phyloP scores from a whole-genome alignment of 2,329 filamentous ascomycete species.

The Nothophaeocryptopus gaeumannii region DNA sequence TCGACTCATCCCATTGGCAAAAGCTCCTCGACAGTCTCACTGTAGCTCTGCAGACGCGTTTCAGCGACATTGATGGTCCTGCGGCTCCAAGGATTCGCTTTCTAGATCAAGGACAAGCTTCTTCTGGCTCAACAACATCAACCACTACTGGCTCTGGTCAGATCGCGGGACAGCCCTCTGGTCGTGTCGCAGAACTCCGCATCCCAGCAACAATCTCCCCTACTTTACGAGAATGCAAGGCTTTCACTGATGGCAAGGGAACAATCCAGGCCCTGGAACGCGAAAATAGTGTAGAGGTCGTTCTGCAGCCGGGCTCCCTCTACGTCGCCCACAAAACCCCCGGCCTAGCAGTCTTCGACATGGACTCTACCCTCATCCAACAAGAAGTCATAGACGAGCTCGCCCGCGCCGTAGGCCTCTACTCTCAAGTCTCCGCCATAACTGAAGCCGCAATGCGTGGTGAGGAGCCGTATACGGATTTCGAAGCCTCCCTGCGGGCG shows the following conservation, averaged over 20 bases:
- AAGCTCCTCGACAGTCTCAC: slow-evolving; percentile 10
- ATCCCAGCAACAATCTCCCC: neutral
- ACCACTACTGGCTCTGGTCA: neutral
- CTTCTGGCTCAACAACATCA: neutral
- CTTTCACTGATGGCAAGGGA: slow-evolving; percentile 12
- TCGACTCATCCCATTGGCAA: slow-evolving; percentile 8
- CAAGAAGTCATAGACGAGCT: slow-evolving; percentile 98
- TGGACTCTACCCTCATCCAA: slow-evolving; percentile 96
- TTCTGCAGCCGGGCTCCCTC: slow-evolving; percentile 24
- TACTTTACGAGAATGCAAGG: slow-evolving; percentile 14
- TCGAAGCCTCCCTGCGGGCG: slow-evolving; percentile 76
- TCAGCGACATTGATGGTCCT: slow-evolving; percentile 7
- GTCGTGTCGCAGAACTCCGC: slow-evolving; percentile 11
- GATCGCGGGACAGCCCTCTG: neutral
- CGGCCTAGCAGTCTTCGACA: slow-evolving; percentile 90
- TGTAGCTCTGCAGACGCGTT: slow-evolving; percentile 2
- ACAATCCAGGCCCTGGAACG: slow-evolving; percentile 6
- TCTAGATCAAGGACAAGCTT: neutral
- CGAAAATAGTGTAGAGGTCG: slow-evolving; percentile 16
- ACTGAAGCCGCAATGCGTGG: slow-evolving; percentile 94
- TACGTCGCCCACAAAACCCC: slow-evolving; percentile 26
- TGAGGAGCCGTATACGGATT: slow-evolving; percentile 69
- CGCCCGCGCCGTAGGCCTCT: slow-evolving; percentile 69
- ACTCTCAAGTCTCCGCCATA: slow-evolving; percentile 75
- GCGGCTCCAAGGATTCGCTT: slow-evolving; percentile 1